phyloP scores from a whole-genome alignment of 1,284 basidiomycete species.

The Mycena citricolor region DNA sequence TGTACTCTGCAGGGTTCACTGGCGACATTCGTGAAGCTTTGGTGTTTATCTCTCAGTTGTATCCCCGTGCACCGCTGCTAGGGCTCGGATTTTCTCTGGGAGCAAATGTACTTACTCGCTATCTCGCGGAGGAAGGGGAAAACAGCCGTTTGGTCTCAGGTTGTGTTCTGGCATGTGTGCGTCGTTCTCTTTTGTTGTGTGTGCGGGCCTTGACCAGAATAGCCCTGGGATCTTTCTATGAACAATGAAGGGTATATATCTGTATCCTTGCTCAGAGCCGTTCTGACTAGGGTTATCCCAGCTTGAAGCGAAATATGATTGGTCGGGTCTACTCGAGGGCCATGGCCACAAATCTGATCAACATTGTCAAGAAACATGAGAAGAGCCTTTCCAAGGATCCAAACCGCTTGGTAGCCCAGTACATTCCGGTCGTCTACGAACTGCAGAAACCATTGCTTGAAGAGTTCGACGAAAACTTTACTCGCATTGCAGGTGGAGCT shows the following conservation, averaged over 20 bases:
- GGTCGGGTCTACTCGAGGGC: slow-evolving; percentile 79
- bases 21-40: slow-evolving; percentile 85
- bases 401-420: slow-evolving; percentile 49
- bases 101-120: slow-evolving; percentile 89
- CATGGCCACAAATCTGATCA: slow-evolving; percentile 79
- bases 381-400: slow-evolving; percentile 50
- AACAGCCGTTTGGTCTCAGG: slow-evolving; percentile 74
- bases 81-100: slow-evolving; percentile 95
- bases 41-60: slow-evolving; percentile 72
- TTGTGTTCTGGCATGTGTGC: slow-evolving; percentile 79
- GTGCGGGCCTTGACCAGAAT: slow-evolving; percentile 7
- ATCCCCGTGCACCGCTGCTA: slow-evolving; percentile 80
- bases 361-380: slow-evolving; percentile 64
- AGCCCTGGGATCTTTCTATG: slow-evolving; percentile 77
- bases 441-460: slow-evolving; percentile 56
- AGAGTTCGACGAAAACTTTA: slow-evolving; percentile 69
- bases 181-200: slow-evolving; percentile 29
- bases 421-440: slow-evolving; percentile 43
- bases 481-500: slow-evolving; percentile 76
- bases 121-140: slow-evolving; percentile 86
- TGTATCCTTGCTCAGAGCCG: too few species aligned
- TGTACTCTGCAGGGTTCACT: slow-evolving; percentile 87
- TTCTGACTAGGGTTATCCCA: slow-evolving; percentile 31
- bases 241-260: slow-evolving; percentile 57
- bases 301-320: slow-evolving; percentile 64